These are phyloP conservation scores for Fusarium verrucosum DNA, from an alignment of 2,329 filamentous ascomycete genomes.

Conservation along the genomic window DNA sequence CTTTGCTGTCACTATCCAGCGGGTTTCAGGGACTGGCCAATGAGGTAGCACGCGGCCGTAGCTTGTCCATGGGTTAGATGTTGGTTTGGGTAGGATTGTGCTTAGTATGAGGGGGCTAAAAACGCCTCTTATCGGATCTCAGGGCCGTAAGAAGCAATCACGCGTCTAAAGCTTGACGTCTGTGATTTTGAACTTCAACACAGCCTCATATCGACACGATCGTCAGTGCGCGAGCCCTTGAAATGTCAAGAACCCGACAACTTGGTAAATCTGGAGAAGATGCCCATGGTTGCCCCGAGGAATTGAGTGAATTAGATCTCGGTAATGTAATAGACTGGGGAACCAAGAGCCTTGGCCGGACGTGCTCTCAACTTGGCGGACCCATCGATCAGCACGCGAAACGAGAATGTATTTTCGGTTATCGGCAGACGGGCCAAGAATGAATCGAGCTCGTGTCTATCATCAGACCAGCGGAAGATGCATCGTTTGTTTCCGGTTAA, in stretches of 20 bases:
- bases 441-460: neutral
- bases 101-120: neutral
- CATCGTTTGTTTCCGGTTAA: slow-evolving; percentile 1
- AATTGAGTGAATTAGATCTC: slow-evolving; percentile 6
- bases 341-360: slow-evolving; percentile 9
- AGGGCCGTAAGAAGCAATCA: slow-evolving; percentile 31
- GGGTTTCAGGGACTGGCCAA: slow-evolving; percentile 13
- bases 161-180: neutral
- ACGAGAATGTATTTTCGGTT: slow-evolving; percentile 15
- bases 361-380: slow-evolving; percentile 3
- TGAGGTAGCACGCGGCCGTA: neutral
- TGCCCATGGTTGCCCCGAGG: neutral
- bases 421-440: slow-evolving; percentile 10
- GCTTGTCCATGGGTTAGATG: neutral
- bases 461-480: neutral
- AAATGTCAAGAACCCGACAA: neutral
- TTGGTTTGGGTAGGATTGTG: slow-evolving; percentile 10
- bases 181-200: neutral
- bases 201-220: neutral
- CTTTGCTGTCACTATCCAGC: neutral
- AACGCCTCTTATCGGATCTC: slow-evolving; percentile 33
- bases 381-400: slow-evolving; percentile 6
- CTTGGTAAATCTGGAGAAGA: slow-evolving; percentile 23
- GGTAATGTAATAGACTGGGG: slow-evolving; percentile 1
- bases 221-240: neutral